Conservation (phyloP, 257 asterid genomes). For the Paraleonurus japonicus region DNA sequence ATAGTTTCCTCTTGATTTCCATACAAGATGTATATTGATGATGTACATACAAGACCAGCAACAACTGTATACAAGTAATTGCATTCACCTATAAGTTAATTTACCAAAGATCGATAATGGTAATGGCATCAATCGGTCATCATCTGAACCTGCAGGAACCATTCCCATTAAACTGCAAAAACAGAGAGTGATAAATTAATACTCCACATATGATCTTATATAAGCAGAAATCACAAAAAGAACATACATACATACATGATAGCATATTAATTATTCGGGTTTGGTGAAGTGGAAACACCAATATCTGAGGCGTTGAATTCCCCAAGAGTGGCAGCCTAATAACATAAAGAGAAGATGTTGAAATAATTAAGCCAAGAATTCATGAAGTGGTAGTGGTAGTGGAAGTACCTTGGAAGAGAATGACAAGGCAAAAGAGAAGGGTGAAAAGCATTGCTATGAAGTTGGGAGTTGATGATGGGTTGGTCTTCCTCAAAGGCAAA, state of each 20-base stretch:
- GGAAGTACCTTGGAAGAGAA: constrained; percentile 83
- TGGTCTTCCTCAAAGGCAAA: constrained; percentile 64
- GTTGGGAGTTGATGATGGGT: constrained; percentile 53
- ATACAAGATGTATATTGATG: no score
- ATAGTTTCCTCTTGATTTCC: no score
- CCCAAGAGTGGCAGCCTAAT: constrained; percentile 38
- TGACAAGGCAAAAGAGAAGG: constrained; percentile 55
- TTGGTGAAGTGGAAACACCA: constrained; percentile 12
- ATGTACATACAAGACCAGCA: no score
- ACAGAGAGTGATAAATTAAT: not conserved
- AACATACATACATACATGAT: no score
- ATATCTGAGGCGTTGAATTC: constrained; percentile 23
- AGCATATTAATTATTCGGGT: no score
- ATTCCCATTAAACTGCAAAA: constrained; percentile 27
- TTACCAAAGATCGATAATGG: not conserved
- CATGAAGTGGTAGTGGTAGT: no score
- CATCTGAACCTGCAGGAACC: constrained; percentile 16
- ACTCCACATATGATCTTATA: not conserved
- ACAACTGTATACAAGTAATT: no score
- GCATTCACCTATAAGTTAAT: not conserved
- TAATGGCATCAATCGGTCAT: not conserved
- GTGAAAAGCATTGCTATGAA: constrained; percentile 67
- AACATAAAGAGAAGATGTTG: not conserved
- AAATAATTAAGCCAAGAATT: no score
- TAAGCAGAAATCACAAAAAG: not conserved